phyloP scores from a whole-genome alignment of 1,284 basidiomycete genomes.

The Xerocomus nothofagi region DNA sequence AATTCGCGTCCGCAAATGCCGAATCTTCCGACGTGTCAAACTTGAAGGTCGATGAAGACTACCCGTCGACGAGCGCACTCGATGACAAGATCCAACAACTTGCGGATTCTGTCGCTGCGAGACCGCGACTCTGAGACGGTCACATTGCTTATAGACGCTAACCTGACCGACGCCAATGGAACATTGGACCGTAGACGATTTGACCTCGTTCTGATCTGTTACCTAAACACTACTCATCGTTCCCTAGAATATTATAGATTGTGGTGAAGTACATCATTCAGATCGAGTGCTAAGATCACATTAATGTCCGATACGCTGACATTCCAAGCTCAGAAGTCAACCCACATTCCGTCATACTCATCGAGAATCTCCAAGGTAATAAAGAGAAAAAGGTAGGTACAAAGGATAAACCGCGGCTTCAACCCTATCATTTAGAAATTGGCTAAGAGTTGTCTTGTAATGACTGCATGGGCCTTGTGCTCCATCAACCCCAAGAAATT shows the following conservation, averaged over 20 bases:
- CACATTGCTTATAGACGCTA: not conserved
- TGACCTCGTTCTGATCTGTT: not conserved
- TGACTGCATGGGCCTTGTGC: too few relatives aligned
- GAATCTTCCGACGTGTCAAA: not conserved
- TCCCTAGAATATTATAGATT: not conserved
- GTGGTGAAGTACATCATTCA: not conserved
- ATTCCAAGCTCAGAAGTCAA: too few relatives aligned
- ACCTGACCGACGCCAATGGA: not conserved
- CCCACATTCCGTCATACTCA: too few relatives aligned
- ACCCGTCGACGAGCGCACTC: not conserved
- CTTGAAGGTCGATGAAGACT: not conserved
- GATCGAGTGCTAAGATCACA: not conserved
- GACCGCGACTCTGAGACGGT: slow-evolving; percentile 19
- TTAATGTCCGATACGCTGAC: too few relatives aligned
- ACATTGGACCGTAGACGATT: not conserved
- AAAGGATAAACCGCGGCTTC: too few relatives aligned
- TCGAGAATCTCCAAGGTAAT: too few relatives aligned
- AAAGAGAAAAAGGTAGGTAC: too few relatives aligned
- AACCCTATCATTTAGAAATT: too few relatives aligned
- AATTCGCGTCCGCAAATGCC: not conserved
- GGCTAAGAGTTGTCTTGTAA: too few relatives aligned
- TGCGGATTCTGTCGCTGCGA: slow-evolving; percentile 11
- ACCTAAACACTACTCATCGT: slow-evolving; percentile 17
- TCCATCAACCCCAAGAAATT: too few relatives aligned
- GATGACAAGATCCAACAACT: not conserved